Conservation (phyloP, 2,329 filamentous ascomycete species). For the Diplodia mutila region DNA sequence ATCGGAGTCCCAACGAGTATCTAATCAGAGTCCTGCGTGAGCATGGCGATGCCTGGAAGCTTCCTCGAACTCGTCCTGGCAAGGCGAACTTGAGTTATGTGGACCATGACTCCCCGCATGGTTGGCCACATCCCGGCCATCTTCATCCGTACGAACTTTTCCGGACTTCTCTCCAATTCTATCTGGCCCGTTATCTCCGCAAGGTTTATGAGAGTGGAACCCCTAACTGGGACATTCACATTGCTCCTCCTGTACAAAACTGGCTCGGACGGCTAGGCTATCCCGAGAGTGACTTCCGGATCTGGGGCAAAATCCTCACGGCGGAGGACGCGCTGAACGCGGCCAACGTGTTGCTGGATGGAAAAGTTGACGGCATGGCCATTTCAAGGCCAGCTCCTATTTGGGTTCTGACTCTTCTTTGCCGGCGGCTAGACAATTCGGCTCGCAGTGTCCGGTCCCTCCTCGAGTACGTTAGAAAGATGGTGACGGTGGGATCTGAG, state of each 20-base stretch:
- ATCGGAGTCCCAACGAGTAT: background rate
- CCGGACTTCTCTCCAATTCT: constrained; percentile 6
- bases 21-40: background rate
- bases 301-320: constrained; percentile 15
- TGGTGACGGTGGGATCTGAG: background rate
- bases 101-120: background rate
- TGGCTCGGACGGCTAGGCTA: constrained; percentile 8
- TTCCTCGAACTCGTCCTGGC: background rate
- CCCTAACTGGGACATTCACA: background rate
- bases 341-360: background rate
- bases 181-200: background rate
- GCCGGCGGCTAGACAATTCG: constrained; percentile 49
- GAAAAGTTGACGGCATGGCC: background rate
- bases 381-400: constrained; percentile 40
- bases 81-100: constrained; percentile 22
- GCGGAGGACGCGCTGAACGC: background rate
- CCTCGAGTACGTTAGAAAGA: constrained; percentile 31
- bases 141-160: background rate
- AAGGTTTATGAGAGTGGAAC: background rate
- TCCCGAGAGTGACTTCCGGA: background rate
- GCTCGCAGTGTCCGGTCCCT: constrained; percentile 48
- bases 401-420: constrained; percentile 53
- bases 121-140: background rate
- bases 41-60: background rate
- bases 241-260: background rate